Evolutionary conservation across 164 flowering plant species (phyloP).

Genomic region (Platanus orientalis): DNA sequence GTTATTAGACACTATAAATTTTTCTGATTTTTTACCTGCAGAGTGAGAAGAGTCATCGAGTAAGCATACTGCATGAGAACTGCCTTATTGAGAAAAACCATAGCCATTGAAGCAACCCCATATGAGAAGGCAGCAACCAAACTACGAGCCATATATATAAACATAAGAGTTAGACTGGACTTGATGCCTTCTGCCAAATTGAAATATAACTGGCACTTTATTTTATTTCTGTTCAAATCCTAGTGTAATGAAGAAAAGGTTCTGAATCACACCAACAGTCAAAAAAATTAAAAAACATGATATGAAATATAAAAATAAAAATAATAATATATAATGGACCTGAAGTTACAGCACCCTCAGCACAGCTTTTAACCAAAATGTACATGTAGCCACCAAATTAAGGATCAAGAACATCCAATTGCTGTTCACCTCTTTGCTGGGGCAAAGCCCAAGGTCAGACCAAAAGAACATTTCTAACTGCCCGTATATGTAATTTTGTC

Average conservation of each 20-base stretch:
- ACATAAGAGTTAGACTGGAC: constrained; percentile 4
- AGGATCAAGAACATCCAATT: not conserved
- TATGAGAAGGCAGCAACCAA: constrained; percentile 80
- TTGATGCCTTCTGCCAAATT: not conserved
- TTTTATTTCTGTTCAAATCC: too few species aligned
- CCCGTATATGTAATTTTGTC: not conserved
- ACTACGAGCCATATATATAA: constrained; percentile 31
- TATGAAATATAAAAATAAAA: too few species aligned
- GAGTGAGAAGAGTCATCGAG: constrained; percentile 89
- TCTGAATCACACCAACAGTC: too few species aligned
- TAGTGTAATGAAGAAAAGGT: too few species aligned
- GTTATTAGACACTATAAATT: too few species aligned
- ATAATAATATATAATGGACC: not conserved
- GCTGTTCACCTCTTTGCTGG: too few species aligned
- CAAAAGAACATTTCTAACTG: not conserved
- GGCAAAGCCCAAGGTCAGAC: not conserved
- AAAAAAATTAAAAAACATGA: too few species aligned
- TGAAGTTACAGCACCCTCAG: too few species aligned
- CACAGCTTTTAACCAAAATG: too few species aligned
- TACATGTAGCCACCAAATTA: not conserved
- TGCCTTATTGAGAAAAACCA: constrained; percentile 98
- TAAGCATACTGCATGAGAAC: constrained; percentile 80
- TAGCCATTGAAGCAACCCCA: constrained; percentile 95
- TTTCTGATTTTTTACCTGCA: too few species aligned
- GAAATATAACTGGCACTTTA: too few species aligned